Conservation (phyloP, 2,329 filamentous ascomycete species). For the Pestalotiopsis fici region DNA sequence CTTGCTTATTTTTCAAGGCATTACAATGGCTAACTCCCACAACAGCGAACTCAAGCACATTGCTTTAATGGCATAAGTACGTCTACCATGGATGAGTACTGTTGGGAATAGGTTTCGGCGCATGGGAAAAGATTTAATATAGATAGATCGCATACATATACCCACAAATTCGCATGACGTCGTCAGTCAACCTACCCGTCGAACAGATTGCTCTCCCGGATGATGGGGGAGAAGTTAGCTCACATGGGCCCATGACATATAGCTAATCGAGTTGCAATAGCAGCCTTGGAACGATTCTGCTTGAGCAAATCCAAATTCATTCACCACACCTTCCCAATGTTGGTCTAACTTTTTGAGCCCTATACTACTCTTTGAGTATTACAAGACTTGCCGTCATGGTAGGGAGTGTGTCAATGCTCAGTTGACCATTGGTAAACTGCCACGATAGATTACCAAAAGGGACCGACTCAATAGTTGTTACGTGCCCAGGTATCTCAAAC, state of each 20-base stretch:
- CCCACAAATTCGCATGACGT: background rate
- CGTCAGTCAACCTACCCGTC: no score
- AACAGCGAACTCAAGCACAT: constrained; percentile 54
- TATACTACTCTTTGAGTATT: constrained; percentile 23
- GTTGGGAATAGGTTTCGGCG: background rate
- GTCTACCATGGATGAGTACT: background rate
- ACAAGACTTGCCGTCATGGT: constrained; percentile 34
- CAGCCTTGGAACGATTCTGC: no score
- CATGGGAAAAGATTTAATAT: constrained; percentile 46
- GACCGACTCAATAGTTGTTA: constrained; percentile 18
- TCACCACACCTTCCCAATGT: no score
- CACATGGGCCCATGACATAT: no score
- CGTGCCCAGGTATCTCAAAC: constrained; percentile 17
- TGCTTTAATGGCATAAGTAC: constrained; percentile 47
- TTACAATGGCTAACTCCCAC: constrained; percentile 3
- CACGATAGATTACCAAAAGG: constrained; percentile 25
- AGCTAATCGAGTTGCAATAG: no score
- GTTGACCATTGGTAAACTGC: constrained; percentile 18
- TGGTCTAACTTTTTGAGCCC: no score
- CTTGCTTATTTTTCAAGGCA: constrained; percentile 12
- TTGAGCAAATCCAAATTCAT: no score
- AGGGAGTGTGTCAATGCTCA: constrained; percentile 27
- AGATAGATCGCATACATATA: constrained; percentile 24
- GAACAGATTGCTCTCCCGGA: no score
- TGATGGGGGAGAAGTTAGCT: no score